Percentiles rank a stretch among this genome's conserved stretches.
Evolutionary conservation across 2,329 filamentous ascomycete species (phyloP).

Genomic region (Neurospora crassa): DNA sequence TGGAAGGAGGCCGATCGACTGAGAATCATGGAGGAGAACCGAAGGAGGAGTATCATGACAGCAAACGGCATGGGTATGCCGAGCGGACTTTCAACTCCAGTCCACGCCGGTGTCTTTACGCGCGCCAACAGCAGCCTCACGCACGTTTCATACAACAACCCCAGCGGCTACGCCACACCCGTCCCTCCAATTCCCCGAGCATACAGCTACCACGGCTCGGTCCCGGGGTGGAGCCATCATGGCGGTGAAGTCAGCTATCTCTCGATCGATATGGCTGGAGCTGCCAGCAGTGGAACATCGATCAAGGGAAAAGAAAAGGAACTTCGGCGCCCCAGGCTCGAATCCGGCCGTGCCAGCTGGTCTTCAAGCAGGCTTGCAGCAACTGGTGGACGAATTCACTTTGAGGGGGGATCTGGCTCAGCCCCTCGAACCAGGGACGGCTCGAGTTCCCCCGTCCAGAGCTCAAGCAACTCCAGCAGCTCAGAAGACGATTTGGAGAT

Average conservation of each 20-base stretch:
- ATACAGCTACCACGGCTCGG: conserved; percentile 34
- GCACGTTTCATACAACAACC: conserved; percentile 32
- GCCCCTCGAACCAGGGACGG: conserved; percentile 8
- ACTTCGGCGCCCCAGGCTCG: conserved; percentile 24
- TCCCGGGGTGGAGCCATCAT: conserved; percentile 23
- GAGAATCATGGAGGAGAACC: conserved; percentile 41
- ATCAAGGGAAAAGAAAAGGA: conserved; percentile 39
- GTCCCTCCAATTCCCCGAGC: conserved; percentile 30
- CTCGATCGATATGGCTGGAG: conserved; percentile 8
- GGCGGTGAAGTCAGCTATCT: conserved; percentile 24
- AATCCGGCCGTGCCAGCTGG: conserved; percentile 26
- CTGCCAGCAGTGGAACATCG: conserved; percentile 12
- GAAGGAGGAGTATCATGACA: conserved; percentile 38
- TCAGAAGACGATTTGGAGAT: conserved; percentile 33
- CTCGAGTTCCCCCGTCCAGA: conserved; percentile 23
- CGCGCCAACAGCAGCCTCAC: conserved; percentile 39
- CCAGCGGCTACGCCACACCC: conserved; percentile 30
- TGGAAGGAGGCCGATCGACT: conserved; percentile 38
- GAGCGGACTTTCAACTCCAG: conserved; percentile 18
- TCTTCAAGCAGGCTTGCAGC: conserved; percentile 29
- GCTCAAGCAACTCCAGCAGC: conserved; percentile 28
- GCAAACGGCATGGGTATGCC: conserved; percentile 24
- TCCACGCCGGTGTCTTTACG: conserved; percentile 28
- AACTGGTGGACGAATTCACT: conserved; percentile 5
- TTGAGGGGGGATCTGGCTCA: neutral